Base-by-base conservation (phyloP, 192 early-diverging fungal genomes). In the Blastocladiella britannica region DNA sequence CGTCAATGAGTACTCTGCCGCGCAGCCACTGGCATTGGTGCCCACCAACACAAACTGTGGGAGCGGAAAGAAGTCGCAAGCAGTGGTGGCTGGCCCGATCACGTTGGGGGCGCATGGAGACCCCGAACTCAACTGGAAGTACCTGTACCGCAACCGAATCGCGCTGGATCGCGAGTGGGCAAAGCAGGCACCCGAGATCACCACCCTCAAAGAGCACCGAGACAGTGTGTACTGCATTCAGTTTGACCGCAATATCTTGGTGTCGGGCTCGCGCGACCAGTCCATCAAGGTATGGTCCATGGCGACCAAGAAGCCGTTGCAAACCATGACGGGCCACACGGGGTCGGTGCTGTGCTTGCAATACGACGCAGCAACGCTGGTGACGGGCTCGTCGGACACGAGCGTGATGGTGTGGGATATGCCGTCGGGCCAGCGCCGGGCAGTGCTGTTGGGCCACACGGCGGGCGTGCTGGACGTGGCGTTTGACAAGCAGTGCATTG, bases 161-260 rank as follows among this genome's bases (percentile, higher is more conserved):
- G 18, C 62, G 25, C 63, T 94, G 31, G 77, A 86, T 54, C 56
- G 56, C 15, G 84, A 92, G 64, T 96, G 91, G 91, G 69, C 57
- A 20, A 25, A 60, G 5, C 84, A 62, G 18, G 64, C 59, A 3
- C 68, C 68, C 18, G 57, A 61, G 9, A 71, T 73, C 25, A 64
- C 70, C 26, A 87, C 87, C 4, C 75, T 88, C 52, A 37, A 29
- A 5, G 82, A 81, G 12, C 91, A 94, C 64, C 55, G 55, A 2
- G 86, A 77, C 7, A 87, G 84, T 28, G 91, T 94, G 7, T 70
- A 93, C 51, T 93, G 89, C 57, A 70, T 94, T 22, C 89, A 93
- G 55, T 89, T 78, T 51, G 74, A 90, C 54, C 74, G 71, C 30
- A 31, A 78, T 22, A 67, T 65, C 55, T 75, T 87, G 51, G 61